Evolutionary conservation across 805 yeast species (phyloP), one percentile per base, ranked within the genome.

Genomic region (Spathaspora hagerdaliae): DNA sequence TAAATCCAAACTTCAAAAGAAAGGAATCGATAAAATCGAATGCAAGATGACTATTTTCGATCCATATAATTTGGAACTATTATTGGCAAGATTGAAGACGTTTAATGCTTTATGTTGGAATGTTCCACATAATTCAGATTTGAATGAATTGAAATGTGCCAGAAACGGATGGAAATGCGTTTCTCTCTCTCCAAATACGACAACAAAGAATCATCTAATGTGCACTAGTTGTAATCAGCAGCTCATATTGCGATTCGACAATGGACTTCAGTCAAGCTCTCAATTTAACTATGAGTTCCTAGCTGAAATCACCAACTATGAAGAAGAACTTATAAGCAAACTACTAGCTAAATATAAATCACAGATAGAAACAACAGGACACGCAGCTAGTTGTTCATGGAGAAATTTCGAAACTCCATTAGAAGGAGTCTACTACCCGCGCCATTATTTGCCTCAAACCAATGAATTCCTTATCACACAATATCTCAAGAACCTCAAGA

Each of bases 151-250:
- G 31, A 65, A 57, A 29, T 75, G 81, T 53, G 71, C 82, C 1
- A 52, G 74, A 19, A 65, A 73, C 43, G 85, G 85, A 1, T 81
- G 85, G 85, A 60, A 56, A 41, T 74, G 79, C 49, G 71, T 69
- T 12, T 58, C 67, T 7, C 54, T 63, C 24, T 51, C 64, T 1
- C 40, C 48, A 7, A 53, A 54, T 31, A 49, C 56, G 37, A 29
- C 32, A 9, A 45, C 56, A 7, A 60, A 58, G 45, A 71, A 70
- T 49, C 64, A 59, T 38, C 53, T 71, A 15, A 38, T 60, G 11
- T 71, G 76, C 46, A 54, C 66, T 0, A 53, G 58, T 11, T 71
- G 76, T 40, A 55, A 56, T 31, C 58, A 51, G 27, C 65, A 58
- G 36, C 45, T 67, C 5, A 51, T 61, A 2, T 52, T 71, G 12